A percentile compares a stretch with the other conserved stretches of the same genome.
These are phyloP conservation scores for Effrenium voratum DNA, from an alignment of 73 alveolate genomes.

Conservation along the genomic window DNA sequence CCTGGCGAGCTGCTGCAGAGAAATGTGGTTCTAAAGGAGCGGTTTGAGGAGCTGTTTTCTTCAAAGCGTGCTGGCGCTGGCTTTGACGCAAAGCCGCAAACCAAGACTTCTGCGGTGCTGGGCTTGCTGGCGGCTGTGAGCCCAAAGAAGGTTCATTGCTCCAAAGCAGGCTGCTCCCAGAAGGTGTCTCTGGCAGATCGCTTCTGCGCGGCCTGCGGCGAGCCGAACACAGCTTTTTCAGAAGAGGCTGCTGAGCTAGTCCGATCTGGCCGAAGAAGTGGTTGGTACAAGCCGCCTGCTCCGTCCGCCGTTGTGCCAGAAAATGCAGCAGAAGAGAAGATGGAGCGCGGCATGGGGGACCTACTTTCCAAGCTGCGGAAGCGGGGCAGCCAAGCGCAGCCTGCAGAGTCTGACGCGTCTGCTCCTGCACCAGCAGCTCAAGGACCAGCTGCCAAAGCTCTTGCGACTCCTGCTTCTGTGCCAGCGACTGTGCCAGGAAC, in stretches of 20 bases:
- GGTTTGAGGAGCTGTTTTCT: conserved; percentile 1
- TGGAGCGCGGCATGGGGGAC: conserved; percentile 31
- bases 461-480: no score
- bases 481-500: no score
- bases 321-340: neutral
- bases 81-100: neutral
- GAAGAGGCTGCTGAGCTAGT: neutral
- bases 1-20: neutral
- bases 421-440: neutral
- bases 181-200: conserved; percentile 21
- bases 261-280: neutral
- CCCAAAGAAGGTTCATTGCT: neutral
- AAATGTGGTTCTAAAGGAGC: neutral
- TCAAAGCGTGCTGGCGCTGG: neutral
- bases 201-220: conserved; percentile 7
- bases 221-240: neutral
- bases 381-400: neutral
- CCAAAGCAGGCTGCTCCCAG: neutral
- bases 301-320: neutral
- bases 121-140: neutral
- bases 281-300: conserved; percentile 14
- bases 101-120: neutral
- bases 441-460: no score
- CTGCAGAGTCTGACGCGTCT: neutral
- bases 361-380: neutral